Evolutionary conservation across 139 green algal genomes (phyloP).

Genomic region (Chlorella sp.): DNA sequence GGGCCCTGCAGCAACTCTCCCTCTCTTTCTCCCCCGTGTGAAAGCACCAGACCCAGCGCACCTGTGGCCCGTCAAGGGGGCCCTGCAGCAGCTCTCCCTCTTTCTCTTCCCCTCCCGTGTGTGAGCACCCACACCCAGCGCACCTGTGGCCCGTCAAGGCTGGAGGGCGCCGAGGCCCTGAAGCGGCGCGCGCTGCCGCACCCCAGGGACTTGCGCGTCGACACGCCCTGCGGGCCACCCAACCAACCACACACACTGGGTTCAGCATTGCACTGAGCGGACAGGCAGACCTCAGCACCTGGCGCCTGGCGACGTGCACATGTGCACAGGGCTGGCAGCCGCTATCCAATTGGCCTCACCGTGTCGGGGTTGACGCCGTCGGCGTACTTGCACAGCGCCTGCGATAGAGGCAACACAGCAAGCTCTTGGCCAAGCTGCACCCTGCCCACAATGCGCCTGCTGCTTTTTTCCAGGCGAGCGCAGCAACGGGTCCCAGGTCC

Average conservation of each 20-base stretch:
- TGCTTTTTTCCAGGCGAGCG: no score
- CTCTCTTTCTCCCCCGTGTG: no score
- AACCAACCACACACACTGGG: background rate
- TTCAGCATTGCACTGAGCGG: background rate
- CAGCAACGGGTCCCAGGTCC: no score
- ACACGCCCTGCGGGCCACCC: conserved; percentile 33
- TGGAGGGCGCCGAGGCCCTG: conserved; percentile 2
- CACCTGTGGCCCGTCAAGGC: background rate
- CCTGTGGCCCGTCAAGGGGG: no score
- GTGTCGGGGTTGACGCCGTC: conserved; percentile 71
- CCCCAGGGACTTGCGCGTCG: conserved; percentile 76
- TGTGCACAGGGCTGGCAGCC: background rate
- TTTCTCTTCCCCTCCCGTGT: no score
- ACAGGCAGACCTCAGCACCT: background rate
- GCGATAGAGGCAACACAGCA: no score
- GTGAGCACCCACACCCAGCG: no score
- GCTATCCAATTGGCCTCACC: background rate
- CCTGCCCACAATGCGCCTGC: no score
- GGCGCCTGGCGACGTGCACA: background rate
- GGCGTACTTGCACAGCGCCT: conserved; percentile 75
- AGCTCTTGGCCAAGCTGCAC: no score
- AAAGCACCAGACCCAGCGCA: no score
- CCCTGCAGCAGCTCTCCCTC: no score
- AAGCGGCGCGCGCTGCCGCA: conserved; percentile 51
- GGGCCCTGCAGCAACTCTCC: no score